Conservation (phyloP, 768 basidiomycete genomes). For the Favolaschia claudopus region DNA sequence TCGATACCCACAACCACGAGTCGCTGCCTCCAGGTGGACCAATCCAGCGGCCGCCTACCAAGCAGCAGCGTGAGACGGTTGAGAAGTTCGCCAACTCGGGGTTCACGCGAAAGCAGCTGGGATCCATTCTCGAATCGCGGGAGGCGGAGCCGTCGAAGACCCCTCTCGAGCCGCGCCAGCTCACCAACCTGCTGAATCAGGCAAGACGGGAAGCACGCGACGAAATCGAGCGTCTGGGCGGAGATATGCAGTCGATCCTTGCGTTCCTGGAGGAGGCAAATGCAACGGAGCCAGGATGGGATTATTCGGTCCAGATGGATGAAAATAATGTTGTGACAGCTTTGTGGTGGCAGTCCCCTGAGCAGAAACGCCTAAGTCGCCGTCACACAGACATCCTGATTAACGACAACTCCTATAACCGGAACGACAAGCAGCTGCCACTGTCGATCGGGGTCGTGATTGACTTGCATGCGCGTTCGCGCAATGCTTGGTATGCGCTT, state of each 20-base stretch:
- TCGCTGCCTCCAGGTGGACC: constrained; percentile 28
- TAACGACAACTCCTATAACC: constrained; percentile 38
- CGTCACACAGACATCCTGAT: constrained; percentile 39
- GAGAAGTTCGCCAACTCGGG: background rate
- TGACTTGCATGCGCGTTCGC: constrained; percentile 29
- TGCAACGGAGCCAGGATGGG: constrained; percentile 29
- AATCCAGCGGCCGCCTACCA: constrained; percentile 23
- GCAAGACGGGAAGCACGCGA: constrained; percentile 21
- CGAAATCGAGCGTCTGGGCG: constrained; percentile 31
- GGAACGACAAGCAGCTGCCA: constrained; percentile 31
- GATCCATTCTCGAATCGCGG: constrained; percentile 6
- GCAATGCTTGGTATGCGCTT: constrained; percentile 37
- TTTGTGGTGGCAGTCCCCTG: constrained; percentile 42
- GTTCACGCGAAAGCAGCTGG: background rate
- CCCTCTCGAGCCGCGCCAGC: constrained; percentile 37
- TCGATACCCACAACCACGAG: constrained; percentile 36
- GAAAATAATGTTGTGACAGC: constrained; percentile 20
- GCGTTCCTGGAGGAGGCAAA: constrained; percentile 20
- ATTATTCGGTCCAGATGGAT: constrained; percentile 28
- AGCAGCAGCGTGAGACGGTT: constrained; percentile 23
- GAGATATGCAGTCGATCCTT: constrained; percentile 36
- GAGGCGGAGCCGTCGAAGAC: constrained; percentile 19
- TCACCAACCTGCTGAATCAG: constrained; percentile 35
- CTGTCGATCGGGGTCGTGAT: constrained; percentile 40
- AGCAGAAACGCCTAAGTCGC: constrained; percentile 29